Evolutionary conservation across 805 yeast species (phyloP).

Genomic region (Ogataea ganodermae): DNA sequence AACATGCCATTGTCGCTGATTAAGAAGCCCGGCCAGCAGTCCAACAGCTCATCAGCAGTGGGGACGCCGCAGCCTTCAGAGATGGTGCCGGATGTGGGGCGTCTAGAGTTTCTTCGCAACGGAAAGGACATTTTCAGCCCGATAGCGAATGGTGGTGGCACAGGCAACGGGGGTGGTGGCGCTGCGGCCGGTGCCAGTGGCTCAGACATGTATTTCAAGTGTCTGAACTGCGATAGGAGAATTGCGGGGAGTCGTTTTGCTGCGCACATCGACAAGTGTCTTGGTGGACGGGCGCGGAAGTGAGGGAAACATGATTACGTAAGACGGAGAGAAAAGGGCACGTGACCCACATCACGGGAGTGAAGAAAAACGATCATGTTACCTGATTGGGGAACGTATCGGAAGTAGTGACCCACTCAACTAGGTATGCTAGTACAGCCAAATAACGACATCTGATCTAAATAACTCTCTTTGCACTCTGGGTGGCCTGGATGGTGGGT

Average conservation of each 20-base stretch:
- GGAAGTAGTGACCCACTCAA: no score
- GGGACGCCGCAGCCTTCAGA: constrained; percentile 28
- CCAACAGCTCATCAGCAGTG: constrained; percentile 19
- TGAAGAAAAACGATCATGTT: neutral
- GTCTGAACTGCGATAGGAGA: constrained; percentile 80
- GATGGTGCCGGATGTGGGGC: constrained; percentile 32
- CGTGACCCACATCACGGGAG: no score
- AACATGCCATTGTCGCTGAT: constrained; percentile 14
- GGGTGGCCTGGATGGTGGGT: neutral
- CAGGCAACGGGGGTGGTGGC: constrained; percentile 11
- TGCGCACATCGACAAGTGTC: constrained; percentile 86
- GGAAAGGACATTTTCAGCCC: constrained; percentile 34
- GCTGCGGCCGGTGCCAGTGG: constrained; percentile 10
- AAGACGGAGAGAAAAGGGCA: no score
- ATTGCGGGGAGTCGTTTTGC: constrained; percentile 93
- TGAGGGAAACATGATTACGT: constrained; percentile 19
- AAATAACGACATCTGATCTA: no score
- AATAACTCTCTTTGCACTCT: neutral
- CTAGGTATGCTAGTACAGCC: no score
- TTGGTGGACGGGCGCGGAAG: constrained; percentile 66
- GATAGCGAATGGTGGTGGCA: constrained; percentile 5
- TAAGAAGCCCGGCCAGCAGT: constrained; percentile 13
- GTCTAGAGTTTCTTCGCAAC: constrained; percentile 29
- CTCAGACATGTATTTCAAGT: constrained; percentile 58
- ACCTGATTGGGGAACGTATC: no score